Base-by-base conservation (phyloP, 2,329 filamentous ascomycete genomes). In the Emmonsiellopsis sp. region DNA sequence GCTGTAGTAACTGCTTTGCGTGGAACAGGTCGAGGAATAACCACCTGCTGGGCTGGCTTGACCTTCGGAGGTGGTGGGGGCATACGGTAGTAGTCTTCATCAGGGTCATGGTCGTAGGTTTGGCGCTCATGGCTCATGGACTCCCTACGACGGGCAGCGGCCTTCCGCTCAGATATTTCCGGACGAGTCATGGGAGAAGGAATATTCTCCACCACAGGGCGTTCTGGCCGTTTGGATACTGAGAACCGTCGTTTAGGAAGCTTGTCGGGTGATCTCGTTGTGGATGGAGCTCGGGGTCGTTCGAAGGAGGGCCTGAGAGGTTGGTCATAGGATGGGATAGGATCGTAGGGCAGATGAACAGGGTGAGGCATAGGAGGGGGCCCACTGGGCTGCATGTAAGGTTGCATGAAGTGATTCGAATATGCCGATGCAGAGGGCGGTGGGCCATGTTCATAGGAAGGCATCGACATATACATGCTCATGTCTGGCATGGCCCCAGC, bases 71-170 rank as follows among this genome's bases (percentile, higher is more conserved):
- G 26, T 30, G 58, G 65, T 5, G 70, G 72, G 44, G 70, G 71
- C 69, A 74, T 73, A 50, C 61, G 67, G 55, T 72, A 70, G 51
- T 63, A 72, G 46, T 73, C 72, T 53, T 74, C 71, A 43, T 70
- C 70, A 13, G 61, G 64, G 9, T 66, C 63, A 47, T 62, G 52
- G 34, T 54, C 38, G 41, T 54, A 13, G 44, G 47, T 20, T 58
- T 26, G 20, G 20, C 20, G 20, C 3, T 26, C 20, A 26, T 26
- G 20, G 20, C 20, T 26, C 20, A 26, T 26, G 20, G 20, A 26
- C 20, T 26, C 20, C 20, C 20, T 26, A 34, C 61, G 61, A 20
- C 67, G 65, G 3, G 62, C 60, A 38, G 66, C 66, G 31, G 57
- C 40, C 41, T 69, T 63, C 42, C 63, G 65, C 13, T 26, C 20